Evolutionary conservation across 345 rosid genomes (phyloP), one percentile per base, ranked within the genome.

Genomic region (Rhodamnia rubescens): DNA sequence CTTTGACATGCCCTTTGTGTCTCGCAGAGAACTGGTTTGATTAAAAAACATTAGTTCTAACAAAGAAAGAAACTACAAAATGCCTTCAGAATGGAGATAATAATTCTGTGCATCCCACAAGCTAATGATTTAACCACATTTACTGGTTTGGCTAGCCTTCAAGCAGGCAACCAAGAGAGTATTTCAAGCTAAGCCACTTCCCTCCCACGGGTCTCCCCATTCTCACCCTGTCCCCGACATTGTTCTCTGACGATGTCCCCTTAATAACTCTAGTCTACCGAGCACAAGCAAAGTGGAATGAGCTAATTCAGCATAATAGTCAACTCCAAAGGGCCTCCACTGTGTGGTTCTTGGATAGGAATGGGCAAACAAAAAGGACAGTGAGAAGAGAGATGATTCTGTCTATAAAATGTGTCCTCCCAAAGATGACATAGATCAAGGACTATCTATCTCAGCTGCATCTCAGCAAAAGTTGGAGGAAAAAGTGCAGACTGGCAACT

Each of bases 1-100:
- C 90, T 96, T 96, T 36, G 95, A 94, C 18, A 89, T 85, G 26
- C 94, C 94, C 58, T 96, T 96, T 26, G 90, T 84, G 86, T 91
- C 93, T 64, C 87, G 92, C 81, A 83, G 86, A 78, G 90, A 89
- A 90, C 98, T 94, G 92, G 64, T 86, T 89, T 24, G 54, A 84
- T 21, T 87, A 40, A 61, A n/a, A 27, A 85, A 47, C 52, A 58
- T 52, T 59, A 59, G 42, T 36, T 54, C 26, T 27, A 5, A 24
- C 44, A 55, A 36, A 69, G 53, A 64, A 64, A 29, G 78, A 69
- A 47, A 21, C 78, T n/a, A 14, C 26, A 82, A 83, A 80, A 82
- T 42, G 85, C 51, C 80, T 8, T 42, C 18, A 56, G 7, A 27
- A 84, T 87, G 47, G 86, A 81, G 52, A 6, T 36, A 0, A 42